Evolutionary conservation across 352 stramenopile genomes (phyloP).

Genomic region (Phytophthora chlamydospora): DNA sequence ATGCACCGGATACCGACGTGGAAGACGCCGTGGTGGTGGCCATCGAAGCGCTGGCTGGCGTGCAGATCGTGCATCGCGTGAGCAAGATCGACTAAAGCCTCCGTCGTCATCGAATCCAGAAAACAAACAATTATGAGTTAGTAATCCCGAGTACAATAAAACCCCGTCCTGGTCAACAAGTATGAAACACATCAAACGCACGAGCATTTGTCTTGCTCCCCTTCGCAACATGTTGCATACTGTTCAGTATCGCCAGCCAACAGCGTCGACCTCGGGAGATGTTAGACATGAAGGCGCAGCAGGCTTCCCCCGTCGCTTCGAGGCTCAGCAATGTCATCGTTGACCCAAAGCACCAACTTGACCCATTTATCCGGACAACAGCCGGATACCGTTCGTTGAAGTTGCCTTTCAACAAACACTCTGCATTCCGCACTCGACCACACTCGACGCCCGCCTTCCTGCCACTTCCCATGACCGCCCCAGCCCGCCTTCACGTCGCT

Average conservation of each 20-base stretch:
- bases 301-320: no score
- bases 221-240: no score
- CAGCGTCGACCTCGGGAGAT: no score
- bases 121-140: slow-evolving; percentile 39
- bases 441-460: neutral
- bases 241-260: no score
- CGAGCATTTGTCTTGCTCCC: neutral
- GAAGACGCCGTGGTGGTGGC: slow-evolving; percentile 44
- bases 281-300: no score
- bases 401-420: slow-evolving; percentile 16
- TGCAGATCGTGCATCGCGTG: slow-evolving; percentile 49
- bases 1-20: slow-evolving; percentile 27
- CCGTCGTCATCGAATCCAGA: slow-evolving; percentile 4
- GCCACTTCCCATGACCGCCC: slow-evolving; percentile 9
- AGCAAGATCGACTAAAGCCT: slow-evolving; percentile 27
- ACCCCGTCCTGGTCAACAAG: slow-evolving; percentile 16
- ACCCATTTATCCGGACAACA: no score
- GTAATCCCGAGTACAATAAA: slow-evolving; percentile 49
- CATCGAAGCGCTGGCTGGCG: slow-evolving; percentile 50
- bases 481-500: neutral
- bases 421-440: slow-evolving; percentile 13
- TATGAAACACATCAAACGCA: slow-evolving; percentile 10
- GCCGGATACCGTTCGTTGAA: no score
- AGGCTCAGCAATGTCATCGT: no score
- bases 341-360: neutral